These are phyloP conservation scores for Saccharomyces pastorianus DNA, from an alignment of 1,139 yeast species.

Conservation along the genomic window DNA sequence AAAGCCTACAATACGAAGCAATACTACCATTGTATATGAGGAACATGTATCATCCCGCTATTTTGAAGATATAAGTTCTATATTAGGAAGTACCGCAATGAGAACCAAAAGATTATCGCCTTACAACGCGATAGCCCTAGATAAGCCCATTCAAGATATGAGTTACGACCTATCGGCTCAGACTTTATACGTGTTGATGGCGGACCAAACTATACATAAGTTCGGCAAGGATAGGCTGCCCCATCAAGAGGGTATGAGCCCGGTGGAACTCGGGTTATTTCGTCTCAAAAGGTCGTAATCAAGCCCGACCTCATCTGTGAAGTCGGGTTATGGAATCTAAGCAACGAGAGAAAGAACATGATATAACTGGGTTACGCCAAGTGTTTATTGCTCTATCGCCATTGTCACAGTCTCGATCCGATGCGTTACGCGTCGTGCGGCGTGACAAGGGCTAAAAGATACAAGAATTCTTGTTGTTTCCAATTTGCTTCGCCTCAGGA, in stretches of 20 bases:
- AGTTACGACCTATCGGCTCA: background rate
- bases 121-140: background rate
- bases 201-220: background rate
- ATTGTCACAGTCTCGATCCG: background rate
- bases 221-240: background rate
- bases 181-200: background rate
- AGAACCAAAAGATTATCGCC: background rate
- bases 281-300: background rate
- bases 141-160: background rate
- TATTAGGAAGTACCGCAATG: background rate
- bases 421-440: background rate
- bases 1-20: background rate
- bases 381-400: background rate
- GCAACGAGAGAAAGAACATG: background rate
- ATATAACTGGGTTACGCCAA: background rate
- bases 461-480: conserved; percentile 1
- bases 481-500: background rate
- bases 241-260: too few species aligned
- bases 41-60: background rate
- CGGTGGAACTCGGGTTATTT: background rate
- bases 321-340: background rate
- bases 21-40: background rate
- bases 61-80: background rate
- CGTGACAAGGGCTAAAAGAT: conserved; percentile 1
- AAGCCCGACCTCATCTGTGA: background rate